Base-by-base conservation (phyloP, 805 yeast species). In the Phaffomyces opuntiae region DNA sequence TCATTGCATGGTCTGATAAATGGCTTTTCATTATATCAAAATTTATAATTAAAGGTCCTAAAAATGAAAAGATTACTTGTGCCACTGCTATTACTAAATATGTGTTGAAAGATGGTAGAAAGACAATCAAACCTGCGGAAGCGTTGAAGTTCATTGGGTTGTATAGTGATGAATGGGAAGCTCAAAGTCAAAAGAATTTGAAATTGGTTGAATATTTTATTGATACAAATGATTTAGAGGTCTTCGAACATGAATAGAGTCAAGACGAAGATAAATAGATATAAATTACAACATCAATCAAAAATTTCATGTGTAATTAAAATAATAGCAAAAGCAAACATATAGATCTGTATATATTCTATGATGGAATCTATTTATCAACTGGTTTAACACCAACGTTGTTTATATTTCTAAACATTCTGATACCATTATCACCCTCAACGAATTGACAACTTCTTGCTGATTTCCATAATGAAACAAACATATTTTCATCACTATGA, bases 1-100 rank as follows among this genome's bases (percentile, higher is more conserved):
- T 90, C 17, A 60, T 85, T 7, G 83, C 91, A 8, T 89, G 96
- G 96, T 93, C 87, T 65, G 70, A 76, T 32, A 90, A 89, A 63
- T 88, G 96, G 96, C 55, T 90, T 13, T 89, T 80, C 58, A 74
- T 87, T 12, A 52, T 84, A 24, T 77, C 84, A 37, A 73, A 77
- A 55, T 87, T 88, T 57, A 74, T 73, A 12, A 34, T 36, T 21
- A 44, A 39, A 13, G 31, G 31, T 29, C 38, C 36, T 7, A 67
- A 72, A 37, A 65, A 62, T 12, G 58, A 53, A 7, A 61, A 60
- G 12, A 55, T 61, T 34, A 61, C 65, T 7, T 74, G 80, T 54
- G 80, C 88, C 1, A 66, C 80, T 19, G 78, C 83, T 2, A 60
- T 88, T 25, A 83, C 95, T 9, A 87, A 83, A 62, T 83, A 88